Base-by-base conservation (phyloP, 163 green algal species). In the Chlorella variabilis region DNA sequence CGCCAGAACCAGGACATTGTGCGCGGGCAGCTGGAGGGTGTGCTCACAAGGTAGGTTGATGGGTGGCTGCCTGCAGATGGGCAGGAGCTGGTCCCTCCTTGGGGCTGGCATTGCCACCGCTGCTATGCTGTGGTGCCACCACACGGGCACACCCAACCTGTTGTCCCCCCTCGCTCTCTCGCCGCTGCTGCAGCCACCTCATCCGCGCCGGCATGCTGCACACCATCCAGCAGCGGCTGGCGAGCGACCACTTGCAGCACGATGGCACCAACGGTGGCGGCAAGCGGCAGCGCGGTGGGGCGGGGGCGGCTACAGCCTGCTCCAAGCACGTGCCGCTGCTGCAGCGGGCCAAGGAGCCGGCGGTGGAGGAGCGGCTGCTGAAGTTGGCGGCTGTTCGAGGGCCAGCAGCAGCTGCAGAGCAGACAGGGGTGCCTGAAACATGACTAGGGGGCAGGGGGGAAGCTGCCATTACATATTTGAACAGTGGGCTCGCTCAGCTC, bases 321-420 rank as follows among this genome's bases (percentile, higher is more conserved):
- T 23, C 9, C 25, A 73, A 63, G 59, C 85, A 93, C 77, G 83
- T 94, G 2, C 84, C 81, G 45, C 78, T 96, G 75, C 38, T 86
- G 20, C 70, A 83, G 67, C 87, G 92, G 0, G 75, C 81, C 2
- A 89, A 48, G 27, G 92, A 96, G 86, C 89, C 90, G 0, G 78
- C 88, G 1, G 69, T 94, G 42, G 89, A 92, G 68, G 90, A 92
- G 54, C 70, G 90, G 59, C 68, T 89, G 71, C 29, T 65, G 3
- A 89, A 85, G 71, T 27, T 71, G 27, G 39, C 38, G 18, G 39
- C 38, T 15, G 33, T 33, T n/a, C 41, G 58, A 39, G 51, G 23
- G 18, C 48, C 48, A 34, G 48, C 59, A 6, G 59, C n/a, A 67
- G 59, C 54, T 9, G 45, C 45, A 54, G 45, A 54, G 45, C 45